These are phyloP conservation scores for Lactarius sanguifluus DNA, from an alignment of 768 basidiomycete species.

Conservation along the genomic window DNA sequence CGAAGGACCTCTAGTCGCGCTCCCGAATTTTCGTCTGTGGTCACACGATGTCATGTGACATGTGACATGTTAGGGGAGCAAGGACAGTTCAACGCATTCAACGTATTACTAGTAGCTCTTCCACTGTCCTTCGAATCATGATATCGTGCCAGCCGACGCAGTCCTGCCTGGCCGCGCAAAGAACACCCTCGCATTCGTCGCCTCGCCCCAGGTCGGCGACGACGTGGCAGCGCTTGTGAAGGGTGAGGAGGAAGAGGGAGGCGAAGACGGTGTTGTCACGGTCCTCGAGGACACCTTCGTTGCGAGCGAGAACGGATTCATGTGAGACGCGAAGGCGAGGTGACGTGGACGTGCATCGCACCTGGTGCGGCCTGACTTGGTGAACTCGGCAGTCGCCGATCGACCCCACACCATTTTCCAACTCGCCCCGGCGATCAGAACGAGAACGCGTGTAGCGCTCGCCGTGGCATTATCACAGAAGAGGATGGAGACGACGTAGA, in stretches of 20 bases:
- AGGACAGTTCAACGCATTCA: no score
- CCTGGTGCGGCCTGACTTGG: slow-evolving; percentile 40
- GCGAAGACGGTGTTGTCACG: slow-evolving; percentile 15
- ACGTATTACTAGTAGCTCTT: slow-evolving; percentile 11
- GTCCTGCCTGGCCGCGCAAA: neutral
- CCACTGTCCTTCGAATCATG: neutral
- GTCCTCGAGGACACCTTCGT: slow-evolving; percentile 40
- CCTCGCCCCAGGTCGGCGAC: neutral
- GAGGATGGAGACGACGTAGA: neutral
- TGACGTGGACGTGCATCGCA: slow-evolving; percentile 45
- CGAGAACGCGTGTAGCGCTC: no score
- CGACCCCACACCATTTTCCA: no score
- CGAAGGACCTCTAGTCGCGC: no score
- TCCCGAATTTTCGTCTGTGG: no score
- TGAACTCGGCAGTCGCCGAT: neutral
- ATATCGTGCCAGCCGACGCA: no score
- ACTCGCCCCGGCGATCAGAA: no score
- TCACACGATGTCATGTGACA: no score
- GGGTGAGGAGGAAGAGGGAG: slow-evolving; percentile 5
- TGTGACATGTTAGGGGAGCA: no score
- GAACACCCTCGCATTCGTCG: slow-evolving; percentile 14
- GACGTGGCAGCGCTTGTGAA: neutral
- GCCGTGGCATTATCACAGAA: no score
- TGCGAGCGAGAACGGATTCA: slow-evolving; percentile 56
- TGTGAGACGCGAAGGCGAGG: slow-evolving; percentile 37